These are phyloP conservation scores for Rheum nobile DNA, from an alignment of 148 eudicot species.

Conservation along the genomic window DNA sequence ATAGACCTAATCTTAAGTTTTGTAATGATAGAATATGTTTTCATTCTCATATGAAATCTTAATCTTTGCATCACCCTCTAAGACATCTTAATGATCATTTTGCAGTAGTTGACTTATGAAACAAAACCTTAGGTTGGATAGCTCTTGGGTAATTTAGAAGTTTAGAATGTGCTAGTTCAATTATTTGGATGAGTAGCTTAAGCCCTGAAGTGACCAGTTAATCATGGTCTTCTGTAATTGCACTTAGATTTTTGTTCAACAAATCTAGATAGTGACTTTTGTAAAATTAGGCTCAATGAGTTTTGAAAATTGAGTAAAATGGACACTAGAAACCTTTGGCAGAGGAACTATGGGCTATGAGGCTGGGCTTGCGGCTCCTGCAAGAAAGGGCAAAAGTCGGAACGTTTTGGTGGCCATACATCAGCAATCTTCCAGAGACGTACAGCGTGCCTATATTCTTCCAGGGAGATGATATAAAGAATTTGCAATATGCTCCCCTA, in stretches of 20 bases:
- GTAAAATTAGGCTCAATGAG: slow-evolving; percentile 41
- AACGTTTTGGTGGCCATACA: slow-evolving; percentile 97
- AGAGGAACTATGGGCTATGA: slow-evolving; percentile 99
- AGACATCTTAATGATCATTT: neutral
- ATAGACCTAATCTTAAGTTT: neutral
- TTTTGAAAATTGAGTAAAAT: slow-evolving; percentile 61
- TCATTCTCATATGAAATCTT: neutral
- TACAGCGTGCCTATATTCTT: slow-evolving; percentile 85
- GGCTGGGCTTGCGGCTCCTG: slow-evolving; percentile 73
- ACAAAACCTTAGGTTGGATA: neutral
- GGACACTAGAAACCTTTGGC: slow-evolving; percentile 77
- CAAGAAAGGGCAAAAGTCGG: slow-evolving; percentile 77
- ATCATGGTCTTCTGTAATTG: neutral
- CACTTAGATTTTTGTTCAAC: slow-evolving; percentile 13
- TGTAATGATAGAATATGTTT: neutral
- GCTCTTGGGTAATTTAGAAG: neutral
- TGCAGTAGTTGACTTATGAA: neutral
- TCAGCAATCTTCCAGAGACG: slow-evolving; percentile 93
- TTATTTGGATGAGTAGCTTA: neutral
- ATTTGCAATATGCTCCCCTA: slow-evolving; percentile 83
- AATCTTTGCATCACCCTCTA: neutral
- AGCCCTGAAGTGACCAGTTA: neutral
- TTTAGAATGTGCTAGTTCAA: neutral
- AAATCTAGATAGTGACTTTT: slow-evolving; percentile 6
- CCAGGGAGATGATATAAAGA: slow-evolving; percentile 78